phyloP scores from a whole-genome alignment of 2,329 filamentous ascomycete genomes.

The Mycosphaerella arachidis region DNA sequence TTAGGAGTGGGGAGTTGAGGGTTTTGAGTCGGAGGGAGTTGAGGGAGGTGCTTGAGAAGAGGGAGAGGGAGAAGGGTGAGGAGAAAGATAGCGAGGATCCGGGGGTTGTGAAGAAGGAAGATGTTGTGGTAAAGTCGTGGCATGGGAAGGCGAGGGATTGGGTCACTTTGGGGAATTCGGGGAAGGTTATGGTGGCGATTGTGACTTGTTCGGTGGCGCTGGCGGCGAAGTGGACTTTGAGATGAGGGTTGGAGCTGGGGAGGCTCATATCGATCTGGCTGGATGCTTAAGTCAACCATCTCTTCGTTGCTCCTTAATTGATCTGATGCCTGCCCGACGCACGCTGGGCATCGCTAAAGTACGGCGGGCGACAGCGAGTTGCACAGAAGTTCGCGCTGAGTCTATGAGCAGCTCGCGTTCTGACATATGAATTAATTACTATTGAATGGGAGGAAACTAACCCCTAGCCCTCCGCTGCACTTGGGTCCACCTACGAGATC shows the following conservation, averaged over 20 bases:
- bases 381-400: too few relatives aligned
- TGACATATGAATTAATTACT: too few relatives aligned
- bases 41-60: not conserved
- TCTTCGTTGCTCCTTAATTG: too few relatives aligned
- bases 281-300: too few relatives aligned
- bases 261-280: not conserved
- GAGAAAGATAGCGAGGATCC: not conserved
- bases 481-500: too few relatives aligned
- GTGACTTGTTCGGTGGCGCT: slow-evolving; percentile 4
- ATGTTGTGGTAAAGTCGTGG: not conserved
- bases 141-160: not conserved
- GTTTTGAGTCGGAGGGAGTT: not conserved
- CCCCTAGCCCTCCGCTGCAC: too few relatives aligned
- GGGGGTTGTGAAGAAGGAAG: not conserved
- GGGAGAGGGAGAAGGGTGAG: not conserved
- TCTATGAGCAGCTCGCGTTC: too few relatives aligned
- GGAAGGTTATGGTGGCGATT: not conserved
- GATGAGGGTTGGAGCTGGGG: not conserved
- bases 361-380: too few relatives aligned
- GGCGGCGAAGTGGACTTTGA: slow-evolving; percentile 3
- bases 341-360: too few relatives aligned
- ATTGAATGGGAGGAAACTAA: too few relatives aligned
- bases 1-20: not conserved
- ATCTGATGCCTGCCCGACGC: too few relatives aligned
- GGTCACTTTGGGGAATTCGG: not conserved